Evolutionary conservation across 345 rosid genomes (phyloP).

Genomic region (Aquilaria sinensis): DNA sequence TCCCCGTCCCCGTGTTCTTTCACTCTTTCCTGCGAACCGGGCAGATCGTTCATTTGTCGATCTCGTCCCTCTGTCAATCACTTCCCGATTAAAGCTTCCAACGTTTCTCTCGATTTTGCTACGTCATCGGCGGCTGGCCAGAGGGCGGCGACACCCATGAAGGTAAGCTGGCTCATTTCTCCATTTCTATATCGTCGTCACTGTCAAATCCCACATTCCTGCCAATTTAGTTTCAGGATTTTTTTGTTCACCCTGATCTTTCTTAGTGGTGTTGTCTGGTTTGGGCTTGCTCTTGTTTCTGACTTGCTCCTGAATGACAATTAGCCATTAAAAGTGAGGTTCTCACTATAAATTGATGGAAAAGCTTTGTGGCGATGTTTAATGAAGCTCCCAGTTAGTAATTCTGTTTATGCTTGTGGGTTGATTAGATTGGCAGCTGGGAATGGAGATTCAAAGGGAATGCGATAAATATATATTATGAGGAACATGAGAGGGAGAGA

Average conservation of each 20-base stretch:
- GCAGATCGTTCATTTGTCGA: slow-evolving; percentile 20
- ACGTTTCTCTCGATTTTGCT: slow-evolving; percentile 40
- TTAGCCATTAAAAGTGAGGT: no score
- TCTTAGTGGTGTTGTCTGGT: no score
- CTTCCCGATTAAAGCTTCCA: slow-evolving; percentile 54
- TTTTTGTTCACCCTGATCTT: no score
- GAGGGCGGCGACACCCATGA: slow-evolving; percentile 31
- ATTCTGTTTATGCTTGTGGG: no score
- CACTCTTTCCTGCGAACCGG: slow-evolving; percentile 30
- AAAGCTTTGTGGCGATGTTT: no score
- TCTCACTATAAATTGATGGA: no score
- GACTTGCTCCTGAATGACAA: no score
- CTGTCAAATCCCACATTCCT: no score
- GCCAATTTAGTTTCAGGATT: no score
- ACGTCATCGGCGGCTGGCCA: slow-evolving; percentile 29
- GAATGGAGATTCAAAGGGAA: slow-evolving; percentile 73
- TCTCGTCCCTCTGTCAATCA: slow-evolving; percentile 27
- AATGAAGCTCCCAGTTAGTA: no score
- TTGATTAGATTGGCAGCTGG: slow-evolving; percentile 48
- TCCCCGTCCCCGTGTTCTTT: slow-evolving; percentile 33
- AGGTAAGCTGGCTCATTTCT: slow-evolving; percentile 28
- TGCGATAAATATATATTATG: slow-evolving; percentile 55
- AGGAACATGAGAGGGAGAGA: slow-evolving; percentile 54
- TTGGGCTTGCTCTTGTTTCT: no score
- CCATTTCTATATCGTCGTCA: neutral